Evolutionary conservation across 345 rosid species (phyloP).

Genomic region (Turnera subulata): DNA sequence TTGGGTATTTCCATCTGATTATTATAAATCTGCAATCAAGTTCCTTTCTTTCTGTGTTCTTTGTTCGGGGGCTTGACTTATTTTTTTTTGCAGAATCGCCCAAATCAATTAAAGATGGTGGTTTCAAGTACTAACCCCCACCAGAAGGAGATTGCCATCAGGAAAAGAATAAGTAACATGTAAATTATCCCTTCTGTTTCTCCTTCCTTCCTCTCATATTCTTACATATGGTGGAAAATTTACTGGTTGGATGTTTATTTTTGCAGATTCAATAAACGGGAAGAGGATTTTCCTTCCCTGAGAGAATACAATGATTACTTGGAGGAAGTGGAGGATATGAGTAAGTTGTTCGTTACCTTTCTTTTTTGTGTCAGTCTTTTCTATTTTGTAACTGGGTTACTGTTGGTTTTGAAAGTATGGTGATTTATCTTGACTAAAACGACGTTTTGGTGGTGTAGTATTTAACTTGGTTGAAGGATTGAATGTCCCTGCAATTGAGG

Average conservation of each 20-base stretch:
- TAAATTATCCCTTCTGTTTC: conserved; percentile 26
- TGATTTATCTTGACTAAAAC: background rate
- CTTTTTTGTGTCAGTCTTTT: background rate
- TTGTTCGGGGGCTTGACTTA: too few relatives aligned
- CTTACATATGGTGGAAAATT: background rate
- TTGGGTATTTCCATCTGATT: too few relatives aligned
- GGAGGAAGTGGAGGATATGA: conserved; percentile 95
- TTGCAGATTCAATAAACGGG: conserved; percentile 77
- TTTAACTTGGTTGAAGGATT: conserved; percentile 68
- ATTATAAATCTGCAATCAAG: too few relatives aligned
- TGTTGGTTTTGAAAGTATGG: background rate
- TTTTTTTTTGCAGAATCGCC: too few relatives aligned
- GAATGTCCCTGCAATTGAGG: conserved; percentile 70
- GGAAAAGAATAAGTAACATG: conserved; percentile 72
- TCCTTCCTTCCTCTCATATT: background rate
- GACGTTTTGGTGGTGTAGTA: conserved; percentile 35
- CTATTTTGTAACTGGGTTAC: too few relatives aligned
- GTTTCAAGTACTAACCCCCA: background rate
- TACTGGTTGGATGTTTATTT: background rate
- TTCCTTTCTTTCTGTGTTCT: too few relatives aligned
- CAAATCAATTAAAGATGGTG: background rate
- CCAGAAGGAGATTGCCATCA: conserved; percentile 32
- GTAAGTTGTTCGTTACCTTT: conserved; percentile 54
- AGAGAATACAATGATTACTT: conserved; percentile 87
- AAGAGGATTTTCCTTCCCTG: conserved; percentile 77